phyloP scores from a whole-genome alignment of 1,139 yeast genomes.

The Protomyces macrosporus region DNA sequence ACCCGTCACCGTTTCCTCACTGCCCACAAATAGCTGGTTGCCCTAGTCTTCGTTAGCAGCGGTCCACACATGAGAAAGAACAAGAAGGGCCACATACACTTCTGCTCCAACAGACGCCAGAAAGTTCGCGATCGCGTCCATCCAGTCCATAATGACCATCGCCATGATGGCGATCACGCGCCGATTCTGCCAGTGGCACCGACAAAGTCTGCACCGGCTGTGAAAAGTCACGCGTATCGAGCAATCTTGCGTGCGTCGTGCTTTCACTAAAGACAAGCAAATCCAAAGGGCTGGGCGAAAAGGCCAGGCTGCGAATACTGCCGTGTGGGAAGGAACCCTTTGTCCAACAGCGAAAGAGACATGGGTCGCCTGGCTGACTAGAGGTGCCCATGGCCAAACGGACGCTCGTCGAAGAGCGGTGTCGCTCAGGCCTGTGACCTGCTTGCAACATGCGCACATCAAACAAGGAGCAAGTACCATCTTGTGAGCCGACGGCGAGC shows the following conservation, averaged over 20 bases:
- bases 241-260: constrained; percentile 13
- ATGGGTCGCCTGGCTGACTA: not conserved
- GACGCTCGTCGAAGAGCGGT: not conserved
- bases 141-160: constrained; percentile 17
- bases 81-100: not conserved
- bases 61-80: not conserved
- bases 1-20: constrained; percentile 20
- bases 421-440: not conserved
- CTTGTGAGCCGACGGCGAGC: constrained; percentile 23
- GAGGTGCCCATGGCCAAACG: no score
- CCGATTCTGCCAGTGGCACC: constrained; percentile 1
- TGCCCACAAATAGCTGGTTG: constrained; percentile 6
- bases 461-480: constrained; percentile 12
- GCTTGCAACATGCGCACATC: constrained; percentile 9
- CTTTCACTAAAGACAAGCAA: constrained; percentile 19
- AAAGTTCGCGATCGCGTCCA: constrained; percentile 20
- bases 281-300: constrained; percentile 14
- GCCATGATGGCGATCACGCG: constrained; percentile 1
- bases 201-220: constrained; percentile 1
- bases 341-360: not conserved
- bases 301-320: constrained; percentile 7
- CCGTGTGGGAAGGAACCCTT: constrained; percentile 13
- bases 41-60: not conserved
- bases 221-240: constrained; percentile 15
- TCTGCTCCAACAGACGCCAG: constrained; percentile 22